Evolutionary conservation across 441 rosid species (phyloP), one percentile per base, ranked within the genome.

Genomic region (Lepidium campestre): DNA sequence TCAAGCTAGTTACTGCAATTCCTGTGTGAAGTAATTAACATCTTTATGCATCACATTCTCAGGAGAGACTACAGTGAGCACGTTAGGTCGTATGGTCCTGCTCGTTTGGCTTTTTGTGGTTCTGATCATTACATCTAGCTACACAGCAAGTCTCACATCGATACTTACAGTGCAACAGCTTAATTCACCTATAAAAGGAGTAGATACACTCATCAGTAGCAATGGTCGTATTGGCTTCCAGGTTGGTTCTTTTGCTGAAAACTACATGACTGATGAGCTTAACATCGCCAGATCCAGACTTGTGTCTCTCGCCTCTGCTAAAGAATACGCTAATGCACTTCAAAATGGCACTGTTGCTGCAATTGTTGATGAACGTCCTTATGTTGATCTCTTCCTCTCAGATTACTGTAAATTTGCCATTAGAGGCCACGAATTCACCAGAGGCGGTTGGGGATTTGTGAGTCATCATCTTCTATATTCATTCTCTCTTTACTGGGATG

Each of bases 81-180:
- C 91, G 14, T 91, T 91, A 6, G 95, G 96, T 36, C 91, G 93
- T 23, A 27, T 86, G 39, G 93, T 94, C 71, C 69, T 94, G 74
- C 79, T 94, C 59, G 82, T 94, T 69, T 91, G 97, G 97, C 90
- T 94, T 39, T 93, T 91, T 62, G 96, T 94, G 12, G 95, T 94
- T 67, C 75, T 91, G 69, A 89, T 94, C 57, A 79, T 94, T 49
- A 91, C 78, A 70, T 91, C 96, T n/a, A 94, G 97, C 86, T 94
- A 94, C 70, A 94, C 94, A 8, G 99, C 99, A n/a, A 93, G 97
- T 77, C 83, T 93, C 67, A 91, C 97, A 67, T 93, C 97, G 23
- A 87, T 89, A 41, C 93, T 94, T 70, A 94, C 97, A 3, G 97
- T 88, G 65, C 91, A 84, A 71, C 97, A 91, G 67, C 82, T 94